Percentiles rank a stretch among this genome's conserved stretches.
Evolutionary conservation across 345 rosid species (phyloP).

Genomic region (Salix arbutifolia): DNA sequence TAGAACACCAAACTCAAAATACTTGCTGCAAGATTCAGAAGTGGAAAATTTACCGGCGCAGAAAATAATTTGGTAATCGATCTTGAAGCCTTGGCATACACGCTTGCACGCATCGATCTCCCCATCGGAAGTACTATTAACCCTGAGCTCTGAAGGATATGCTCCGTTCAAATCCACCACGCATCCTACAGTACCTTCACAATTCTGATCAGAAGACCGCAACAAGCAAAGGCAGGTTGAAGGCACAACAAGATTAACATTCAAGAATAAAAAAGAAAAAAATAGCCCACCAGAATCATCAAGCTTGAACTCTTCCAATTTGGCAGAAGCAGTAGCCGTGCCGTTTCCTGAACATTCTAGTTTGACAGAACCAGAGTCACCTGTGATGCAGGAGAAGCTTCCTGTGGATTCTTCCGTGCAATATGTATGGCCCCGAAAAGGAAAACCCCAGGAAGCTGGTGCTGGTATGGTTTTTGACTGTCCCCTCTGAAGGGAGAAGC

Average conservation of each 20-base stretch:
- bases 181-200: slow-evolving; percentile 62
- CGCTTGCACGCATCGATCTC: slow-evolving; percentile 67
- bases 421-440: slow-evolving; percentile 79
- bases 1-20: too few relatives aligned
- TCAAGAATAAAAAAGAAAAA: slow-evolving; percentile 42
- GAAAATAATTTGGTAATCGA: too few relatives aligned
- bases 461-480: slow-evolving; percentile 49
- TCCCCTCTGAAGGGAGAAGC: slow-evolving; percentile 69
- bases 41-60: too few relatives aligned
- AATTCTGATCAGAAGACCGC: slow-evolving; percentile 56
- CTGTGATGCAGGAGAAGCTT: slow-evolving; percentile 69
- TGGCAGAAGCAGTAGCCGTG: slow-evolving; percentile 70
- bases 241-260: slow-evolving; percentile 89
- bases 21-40: too few relatives aligned
- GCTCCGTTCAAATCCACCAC: slow-evolving; percentile 61
- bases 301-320: slow-evolving; percentile 73
- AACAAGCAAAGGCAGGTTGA: slow-evolving; percentile 72
- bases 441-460: slow-evolving; percentile 82
- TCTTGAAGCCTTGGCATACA: slow-evolving; percentile 57
- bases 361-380: slow-evolving; percentile 72
- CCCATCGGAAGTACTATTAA: slow-evolving; percentile 35
- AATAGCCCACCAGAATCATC: slow-evolving; percentile 54
- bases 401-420: slow-evolving; percentile 64
- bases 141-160: slow-evolving; percentile 76
- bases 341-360: slow-evolving; percentile 71